phyloP scores from a whole-genome alignment of 2,329 filamentous ascomycete genomes.

The Amauroascus niger region DNA sequence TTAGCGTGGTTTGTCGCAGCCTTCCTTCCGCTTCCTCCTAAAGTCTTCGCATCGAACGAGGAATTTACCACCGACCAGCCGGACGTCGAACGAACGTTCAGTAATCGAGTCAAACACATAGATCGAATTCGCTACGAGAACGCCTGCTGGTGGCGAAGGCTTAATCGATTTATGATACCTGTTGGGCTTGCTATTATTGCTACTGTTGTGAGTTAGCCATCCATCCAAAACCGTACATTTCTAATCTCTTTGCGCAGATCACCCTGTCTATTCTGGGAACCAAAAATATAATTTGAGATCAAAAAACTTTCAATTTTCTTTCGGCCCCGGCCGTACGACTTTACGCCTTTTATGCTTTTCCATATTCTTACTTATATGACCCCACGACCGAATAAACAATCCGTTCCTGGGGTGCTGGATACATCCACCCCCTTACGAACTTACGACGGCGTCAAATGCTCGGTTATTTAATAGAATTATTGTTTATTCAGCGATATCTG shows the following conservation, averaged over 20 bases:
- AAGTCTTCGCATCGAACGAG: constrained; percentile 45
- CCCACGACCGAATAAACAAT: constrained; percentile 7
- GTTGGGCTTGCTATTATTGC: constrained; percentile 48
- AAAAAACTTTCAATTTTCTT: constrained; percentile 8
- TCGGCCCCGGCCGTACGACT: constrained; percentile 9
- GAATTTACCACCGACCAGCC: constrained; percentile 32
- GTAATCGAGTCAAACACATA: constrained; percentile 36
- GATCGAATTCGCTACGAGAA: constrained; percentile 47
- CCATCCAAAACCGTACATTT: not conserved
- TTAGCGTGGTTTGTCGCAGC: constrained; percentile 68
- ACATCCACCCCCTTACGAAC: constrained; percentile 9
- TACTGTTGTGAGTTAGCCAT: constrained; percentile 41
- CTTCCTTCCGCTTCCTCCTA: constrained; percentile 59
- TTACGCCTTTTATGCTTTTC: constrained; percentile 8
- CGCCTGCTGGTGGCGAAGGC: constrained; percentile 55
- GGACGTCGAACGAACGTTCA: constrained; percentile 37
- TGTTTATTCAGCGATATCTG: constrained; percentile 9
- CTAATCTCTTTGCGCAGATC: constrained; percentile 13
- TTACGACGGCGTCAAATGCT: constrained; percentile 12
- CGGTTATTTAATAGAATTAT: constrained; percentile 8
- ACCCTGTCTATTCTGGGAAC: constrained; percentile 16
- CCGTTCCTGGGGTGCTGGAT: constrained; percentile 8
- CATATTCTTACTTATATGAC: constrained; percentile 2
- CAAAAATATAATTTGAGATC: constrained; percentile 13
- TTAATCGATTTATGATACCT: constrained; percentile 53